Evolutionary conservation across 1,284 basidiomycete species (phyloP).

Genomic region (Inonotus obliquus): DNA sequence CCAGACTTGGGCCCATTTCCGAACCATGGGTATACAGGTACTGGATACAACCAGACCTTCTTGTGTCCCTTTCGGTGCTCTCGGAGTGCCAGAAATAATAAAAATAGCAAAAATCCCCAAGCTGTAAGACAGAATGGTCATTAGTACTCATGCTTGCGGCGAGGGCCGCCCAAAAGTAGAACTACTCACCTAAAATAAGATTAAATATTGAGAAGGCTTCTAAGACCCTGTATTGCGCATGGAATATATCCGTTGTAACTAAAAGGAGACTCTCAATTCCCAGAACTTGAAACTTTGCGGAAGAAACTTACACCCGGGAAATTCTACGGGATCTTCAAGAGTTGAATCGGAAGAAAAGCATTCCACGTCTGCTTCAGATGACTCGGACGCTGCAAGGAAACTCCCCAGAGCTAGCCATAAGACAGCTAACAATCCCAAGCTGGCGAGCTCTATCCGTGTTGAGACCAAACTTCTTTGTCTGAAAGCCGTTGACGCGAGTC

Average conservation of each 20-base stretch:
- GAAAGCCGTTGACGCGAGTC: slow-evolving; percentile 58
- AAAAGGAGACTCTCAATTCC: slow-evolving; percentile 22
- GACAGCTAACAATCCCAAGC: slow-evolving; percentile 63
- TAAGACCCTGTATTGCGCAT: slow-evolving; percentile 76
- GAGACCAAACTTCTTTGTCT: slow-evolving; percentile 68
- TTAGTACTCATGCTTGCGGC: slow-evolving; percentile 5
- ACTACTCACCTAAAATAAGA: slow-evolving; percentile 54
- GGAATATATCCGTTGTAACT: slow-evolving; percentile 69
- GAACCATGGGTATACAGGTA: slow-evolving; percentile 71
- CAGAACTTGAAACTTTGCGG: slow-evolving; percentile 18
- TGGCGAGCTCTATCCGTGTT: slow-evolving; percentile 69
- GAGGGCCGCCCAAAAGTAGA: slow-evolving; percentile 3
- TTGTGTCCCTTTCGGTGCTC: slow-evolving; percentile 60
- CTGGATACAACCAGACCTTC: slow-evolving; percentile 69
- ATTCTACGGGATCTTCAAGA: slow-evolving; percentile 47
- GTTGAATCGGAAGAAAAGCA: slow-evolving; percentile 59
- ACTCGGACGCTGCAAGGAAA: slow-evolving; percentile 65
- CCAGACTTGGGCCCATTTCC: slow-evolving; percentile 28
- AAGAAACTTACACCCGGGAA: slow-evolving; percentile 51
- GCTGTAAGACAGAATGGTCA: slow-evolving; percentile 37
- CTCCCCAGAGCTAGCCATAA: slow-evolving; percentile 77
- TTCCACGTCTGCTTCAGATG: slow-evolving; percentile 73
- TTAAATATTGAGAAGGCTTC: slow-evolving; percentile 76
- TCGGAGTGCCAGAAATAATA: slow-evolving; percentile 60
- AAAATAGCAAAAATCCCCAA: slow-evolving; percentile 51